Percentiles rank a stretch among this genome's conserved stretches.
Conservation (phyloP, 2,329 filamentous ascomycete species). For the Pezizomycotina sp. region DNA sequence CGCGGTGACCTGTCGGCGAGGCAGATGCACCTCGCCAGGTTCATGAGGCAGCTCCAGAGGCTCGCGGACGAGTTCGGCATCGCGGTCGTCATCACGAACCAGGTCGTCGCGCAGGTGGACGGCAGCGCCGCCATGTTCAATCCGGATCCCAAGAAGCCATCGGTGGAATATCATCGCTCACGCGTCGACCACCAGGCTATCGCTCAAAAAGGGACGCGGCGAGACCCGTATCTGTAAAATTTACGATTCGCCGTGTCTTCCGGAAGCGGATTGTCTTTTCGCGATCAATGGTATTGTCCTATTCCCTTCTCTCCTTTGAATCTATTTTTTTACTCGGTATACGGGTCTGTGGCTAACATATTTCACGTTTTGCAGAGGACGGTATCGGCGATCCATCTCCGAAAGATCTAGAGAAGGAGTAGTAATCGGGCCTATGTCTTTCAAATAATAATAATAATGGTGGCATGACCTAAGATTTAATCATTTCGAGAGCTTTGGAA, state of each 20-base stretch:
- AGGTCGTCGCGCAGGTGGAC: slow-evolving; percentile 95
- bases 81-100: slow-evolving; percentile 95
- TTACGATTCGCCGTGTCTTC: slow-evolving; percentile 92
- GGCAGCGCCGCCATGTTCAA: slow-evolving; percentile 98
- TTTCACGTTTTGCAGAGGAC: slow-evolving; percentile 43
- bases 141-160: slow-evolving; percentile 97
- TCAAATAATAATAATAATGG: too few relatives aligned
- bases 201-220: slow-evolving; percentile 82
- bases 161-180: slow-evolving; percentile 98
- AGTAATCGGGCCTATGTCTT: slow-evolving; percentile 16
- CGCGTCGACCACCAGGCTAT: slow-evolving; percentile 82
- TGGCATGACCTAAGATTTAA: too few relatives aligned
- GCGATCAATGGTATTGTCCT: slow-evolving; percentile 50
- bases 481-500: too few relatives aligned
- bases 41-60: slow-evolving; percentile 68
- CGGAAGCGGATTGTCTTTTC: slow-evolving; percentile 91
- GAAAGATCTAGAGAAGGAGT: slow-evolving; percentile 84
- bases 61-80: slow-evolving; percentile 79
- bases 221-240: slow-evolving; percentile 98
- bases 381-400: slow-evolving; percentile 90
- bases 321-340: slow-evolving; percentile 1
- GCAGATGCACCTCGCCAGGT: slow-evolving; percentile 76
- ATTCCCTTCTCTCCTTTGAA: not conserved
- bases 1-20: slow-evolving; percentile 88
- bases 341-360: slow-evolving; percentile 2